Conservation (phyloP, 2,329 filamentous ascomycete species). For the Emmonsiellopsis sp. region DNA sequence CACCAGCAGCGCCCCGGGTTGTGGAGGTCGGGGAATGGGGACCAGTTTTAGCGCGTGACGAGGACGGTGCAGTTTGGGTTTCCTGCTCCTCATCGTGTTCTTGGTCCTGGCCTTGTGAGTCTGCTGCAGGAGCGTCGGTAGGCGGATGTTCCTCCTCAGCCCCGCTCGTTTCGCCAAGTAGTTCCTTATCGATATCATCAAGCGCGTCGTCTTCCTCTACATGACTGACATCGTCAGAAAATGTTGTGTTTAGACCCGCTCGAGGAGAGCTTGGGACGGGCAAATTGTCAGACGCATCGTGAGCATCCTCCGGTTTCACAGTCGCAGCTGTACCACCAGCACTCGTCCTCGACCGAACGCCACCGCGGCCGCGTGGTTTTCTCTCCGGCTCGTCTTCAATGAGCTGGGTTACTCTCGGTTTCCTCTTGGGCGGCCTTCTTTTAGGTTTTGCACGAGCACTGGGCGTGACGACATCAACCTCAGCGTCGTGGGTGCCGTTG, state of each 20-base stretch:
- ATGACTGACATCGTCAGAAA: conserved; percentile 16
- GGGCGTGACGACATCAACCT: not conserved
- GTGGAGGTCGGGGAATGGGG: conserved; percentile 8
- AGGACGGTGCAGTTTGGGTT: too few relatives aligned
- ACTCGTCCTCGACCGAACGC: not conserved
- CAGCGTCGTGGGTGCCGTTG: not conserved
- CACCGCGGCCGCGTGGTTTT: not conserved
- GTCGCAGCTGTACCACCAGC: not conserved
- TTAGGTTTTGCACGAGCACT: not conserved
- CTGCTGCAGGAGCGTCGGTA: not conserved
- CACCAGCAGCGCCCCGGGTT: not conserved
- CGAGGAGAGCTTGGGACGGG: conserved; percentile 17
- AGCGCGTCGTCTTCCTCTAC: conserved; percentile 25
- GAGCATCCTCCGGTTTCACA: not conserved
- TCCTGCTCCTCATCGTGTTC: not conserved
- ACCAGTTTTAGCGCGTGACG: not conserved
- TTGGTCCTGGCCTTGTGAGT: not conserved
- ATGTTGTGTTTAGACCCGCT: conserved; percentile 15
- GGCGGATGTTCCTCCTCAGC: conserved; percentile 20
- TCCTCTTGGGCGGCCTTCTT: not conserved
- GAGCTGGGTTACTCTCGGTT: not conserved
- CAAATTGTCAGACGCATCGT: conserved; percentile 4
- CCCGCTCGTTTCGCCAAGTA: conserved; percentile 26
- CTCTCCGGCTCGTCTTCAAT: not conserved
- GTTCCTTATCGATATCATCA: conserved; percentile 29